phyloP scores from a whole-genome alignment of 2,329 filamentous ascomycete species.

The Trichoderma sp. region DNA sequence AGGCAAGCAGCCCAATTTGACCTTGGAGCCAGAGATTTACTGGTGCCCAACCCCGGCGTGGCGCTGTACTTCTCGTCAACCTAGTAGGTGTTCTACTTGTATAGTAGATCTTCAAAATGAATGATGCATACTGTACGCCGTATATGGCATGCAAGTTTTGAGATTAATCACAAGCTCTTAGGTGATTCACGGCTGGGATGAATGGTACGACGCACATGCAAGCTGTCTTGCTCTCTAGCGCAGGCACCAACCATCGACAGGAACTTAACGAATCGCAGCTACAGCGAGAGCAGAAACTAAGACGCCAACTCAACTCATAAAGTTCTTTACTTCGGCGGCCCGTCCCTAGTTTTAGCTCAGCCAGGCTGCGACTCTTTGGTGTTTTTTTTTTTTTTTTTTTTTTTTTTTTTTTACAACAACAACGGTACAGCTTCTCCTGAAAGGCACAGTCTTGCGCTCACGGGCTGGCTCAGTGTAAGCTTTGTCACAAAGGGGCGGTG shows the following conservation, averaged over 20 bases:
- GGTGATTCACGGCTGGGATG: background rate
- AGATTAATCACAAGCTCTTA: background rate
- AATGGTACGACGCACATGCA: background rate
- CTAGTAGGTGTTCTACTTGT: background rate
- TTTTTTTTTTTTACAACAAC: too few relatives aligned
- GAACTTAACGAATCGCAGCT: background rate
- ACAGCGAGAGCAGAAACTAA: background rate
- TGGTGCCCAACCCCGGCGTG: slow-evolving; percentile 2
- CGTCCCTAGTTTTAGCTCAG: slow-evolving; percentile 26
- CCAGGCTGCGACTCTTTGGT: background rate
- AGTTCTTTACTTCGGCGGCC: slow-evolving; percentile 20
- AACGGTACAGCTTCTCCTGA: background rate
- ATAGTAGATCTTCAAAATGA: slow-evolving; percentile 17
- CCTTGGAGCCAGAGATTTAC: background rate
- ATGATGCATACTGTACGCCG: background rate
- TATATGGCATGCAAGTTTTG: slow-evolving; percentile 2
- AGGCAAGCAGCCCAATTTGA: background rate
- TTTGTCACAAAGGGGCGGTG: slow-evolving; percentile 4
- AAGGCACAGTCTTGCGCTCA: background rate
- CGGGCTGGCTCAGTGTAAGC: slow-evolving; percentile 7
- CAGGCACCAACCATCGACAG: background rate
- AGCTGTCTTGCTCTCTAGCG: slow-evolving; percentile 1
- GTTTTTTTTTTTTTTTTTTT: too few relatives aligned
- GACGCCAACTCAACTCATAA: slow-evolving; percentile 4
- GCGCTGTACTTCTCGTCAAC: slow-evolving; percentile 17